Percentiles rank a stretch among this genome's conserved stretches.
These are phyloP conservation scores for Casuarina equisetifolia DNA, from an alignment of 306 rosid species.

Conservation along the genomic window DNA sequence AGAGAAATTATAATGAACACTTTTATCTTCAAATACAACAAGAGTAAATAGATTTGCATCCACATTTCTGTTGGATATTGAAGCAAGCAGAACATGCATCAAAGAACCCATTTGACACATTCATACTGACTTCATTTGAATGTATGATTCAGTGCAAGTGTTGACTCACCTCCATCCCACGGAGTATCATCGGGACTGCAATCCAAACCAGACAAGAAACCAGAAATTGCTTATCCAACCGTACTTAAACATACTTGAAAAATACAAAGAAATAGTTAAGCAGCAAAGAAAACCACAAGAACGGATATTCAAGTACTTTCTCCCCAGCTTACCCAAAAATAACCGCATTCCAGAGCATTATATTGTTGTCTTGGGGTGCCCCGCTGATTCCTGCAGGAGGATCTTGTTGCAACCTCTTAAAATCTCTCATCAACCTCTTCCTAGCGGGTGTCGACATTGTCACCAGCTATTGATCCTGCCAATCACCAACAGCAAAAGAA, in stretches of 20 bases:
- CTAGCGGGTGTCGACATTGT: conserved; percentile 94
- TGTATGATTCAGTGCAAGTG: conserved; percentile 5
- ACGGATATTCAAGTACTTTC: conserved; percentile 23
- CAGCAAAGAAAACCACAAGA: conserved; percentile 11
- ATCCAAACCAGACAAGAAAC: conserved; percentile 56
- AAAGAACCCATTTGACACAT: neutral
- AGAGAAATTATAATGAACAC: neutral
- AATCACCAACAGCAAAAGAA: conserved; percentile 11
- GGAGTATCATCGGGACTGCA: conserved; percentile 73
- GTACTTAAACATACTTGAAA: conserved; percentile 36
- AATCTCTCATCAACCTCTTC: conserved; percentile 96
- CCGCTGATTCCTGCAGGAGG: conserved; percentile 99
- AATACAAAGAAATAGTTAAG: conserved; percentile 23
- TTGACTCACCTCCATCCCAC: conserved; percentile 67
- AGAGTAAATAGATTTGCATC: neutral
- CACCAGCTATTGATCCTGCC: conserved; percentile 40
- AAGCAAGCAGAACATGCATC: neutral
- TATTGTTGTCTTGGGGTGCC: conserved; percentile 96
- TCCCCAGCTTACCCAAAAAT: conserved; percentile 81
- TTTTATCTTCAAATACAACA: neutral
- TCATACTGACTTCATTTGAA: neutral
- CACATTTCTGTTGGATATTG: neutral
- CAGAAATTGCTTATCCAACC: conserved; percentile 54
- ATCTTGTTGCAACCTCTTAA: conserved; percentile 95
- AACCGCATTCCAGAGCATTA: conserved; percentile 98